Conservation (phyloP, 2,329 filamentous ascomycete genomes). For the Macrophomina pseudophaseolina region DNA sequence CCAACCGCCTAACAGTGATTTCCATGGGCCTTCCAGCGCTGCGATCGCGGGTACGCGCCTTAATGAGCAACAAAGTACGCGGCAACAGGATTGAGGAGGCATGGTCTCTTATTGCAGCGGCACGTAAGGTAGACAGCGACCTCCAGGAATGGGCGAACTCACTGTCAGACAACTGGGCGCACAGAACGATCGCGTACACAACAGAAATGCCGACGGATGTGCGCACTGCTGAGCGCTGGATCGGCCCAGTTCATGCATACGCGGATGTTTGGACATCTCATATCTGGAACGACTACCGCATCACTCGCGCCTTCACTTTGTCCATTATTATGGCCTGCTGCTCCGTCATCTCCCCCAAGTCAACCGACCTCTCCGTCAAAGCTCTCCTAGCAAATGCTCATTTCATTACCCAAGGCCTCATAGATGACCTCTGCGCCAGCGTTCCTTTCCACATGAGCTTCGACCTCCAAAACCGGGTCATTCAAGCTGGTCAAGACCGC, state of each 20-base stretch:
- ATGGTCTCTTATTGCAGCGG: conserved; percentile 40
- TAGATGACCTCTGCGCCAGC: conserved; percentile 46
- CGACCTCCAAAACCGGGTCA: conserved; percentile 39
- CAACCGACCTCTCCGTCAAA: conserved; percentile 43
- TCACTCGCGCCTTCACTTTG: conserved; percentile 48
- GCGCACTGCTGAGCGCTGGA: conserved; percentile 40
- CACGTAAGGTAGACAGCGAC: conserved; percentile 43
- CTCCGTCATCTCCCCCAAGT: conserved; percentile 39
- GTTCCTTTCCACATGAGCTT: conserved; percentile 47
- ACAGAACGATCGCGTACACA: conserved; percentile 39
- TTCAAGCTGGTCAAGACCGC: conserved; percentile 38
- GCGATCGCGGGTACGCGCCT: conserved; percentile 39
- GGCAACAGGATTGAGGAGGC: conserved; percentile 36
- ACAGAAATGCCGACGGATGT: conserved; percentile 38
- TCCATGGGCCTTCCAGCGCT: conserved; percentile 47
- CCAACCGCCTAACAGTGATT: conserved; percentile 46
- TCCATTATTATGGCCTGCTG: conserved; percentile 45
- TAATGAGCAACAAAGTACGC: conserved; percentile 34
- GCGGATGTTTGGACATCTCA: conserved; percentile 46
- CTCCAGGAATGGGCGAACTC: conserved; percentile 45
- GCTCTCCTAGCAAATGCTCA: conserved; percentile 33
- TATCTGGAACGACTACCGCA: conserved; percentile 48
- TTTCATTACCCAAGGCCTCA: conserved; percentile 44
- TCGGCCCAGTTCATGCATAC: conserved; percentile 47
- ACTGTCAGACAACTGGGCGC: conserved; percentile 42